A percentile compares a stretch with the other conserved stretches of the same genome.
phyloP scores from a whole-genome alignment of 495 filamentous ascomycete genomes.

The Trichoderma orchidacearum region DNA sequence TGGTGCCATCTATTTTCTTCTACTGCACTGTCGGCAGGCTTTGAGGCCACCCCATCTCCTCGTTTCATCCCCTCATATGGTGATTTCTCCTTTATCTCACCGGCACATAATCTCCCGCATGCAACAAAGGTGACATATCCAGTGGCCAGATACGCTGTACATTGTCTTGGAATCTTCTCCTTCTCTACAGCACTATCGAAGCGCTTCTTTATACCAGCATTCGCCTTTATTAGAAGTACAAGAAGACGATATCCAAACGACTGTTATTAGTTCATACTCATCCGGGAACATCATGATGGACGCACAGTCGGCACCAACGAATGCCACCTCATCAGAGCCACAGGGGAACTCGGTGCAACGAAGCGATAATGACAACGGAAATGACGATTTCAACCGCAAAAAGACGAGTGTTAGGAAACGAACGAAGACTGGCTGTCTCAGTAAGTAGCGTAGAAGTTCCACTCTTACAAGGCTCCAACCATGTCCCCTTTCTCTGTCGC shows the following conservation, averaged over 20 bases:
- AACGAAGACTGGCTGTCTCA: conserved; percentile 94
- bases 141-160: neutral
- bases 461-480: neutral
- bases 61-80: neutral
- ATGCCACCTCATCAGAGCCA: neutral
- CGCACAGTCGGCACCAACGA: neutral
- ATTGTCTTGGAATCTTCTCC: neutral
- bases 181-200: neutral
- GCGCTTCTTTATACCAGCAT: neutral
- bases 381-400: neutral
- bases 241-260: neutral
- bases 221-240: neutral
- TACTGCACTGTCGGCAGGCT: neutral
- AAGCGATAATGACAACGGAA: neutral
- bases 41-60: neutral
- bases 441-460: conserved; percentile 37
- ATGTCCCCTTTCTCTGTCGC: neutral
- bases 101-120: neutral
- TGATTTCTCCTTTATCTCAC: neutral
- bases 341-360: neutral
- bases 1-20: neutral
- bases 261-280: neutral
- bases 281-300: neutral
- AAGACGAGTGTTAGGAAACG: conserved; percentile 46
- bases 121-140: neutral